phyloP scores from a whole-genome alignment of 129 eudicot species.

The Escallonia rubra region DNA sequence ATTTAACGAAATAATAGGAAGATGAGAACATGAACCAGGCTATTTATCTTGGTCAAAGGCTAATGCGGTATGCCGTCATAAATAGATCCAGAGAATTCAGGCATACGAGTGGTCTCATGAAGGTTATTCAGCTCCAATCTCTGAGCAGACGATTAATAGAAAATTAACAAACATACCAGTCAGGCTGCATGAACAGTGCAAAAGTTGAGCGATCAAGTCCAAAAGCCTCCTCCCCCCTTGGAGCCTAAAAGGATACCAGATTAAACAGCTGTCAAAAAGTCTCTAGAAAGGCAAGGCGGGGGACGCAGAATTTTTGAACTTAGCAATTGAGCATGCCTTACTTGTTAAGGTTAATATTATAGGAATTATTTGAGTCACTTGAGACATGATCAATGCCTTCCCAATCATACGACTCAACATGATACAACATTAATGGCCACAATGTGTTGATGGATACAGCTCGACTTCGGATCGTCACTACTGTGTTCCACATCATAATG shows the following conservation, averaged over 20 bases:
- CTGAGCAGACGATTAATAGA: no score
- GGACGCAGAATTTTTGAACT: not conserved
- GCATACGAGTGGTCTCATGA: no score
- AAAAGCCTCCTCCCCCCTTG: slow-evolving; percentile 55
- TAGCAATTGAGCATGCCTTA: not conserved
- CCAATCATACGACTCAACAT: not conserved
- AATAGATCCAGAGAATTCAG: no score
- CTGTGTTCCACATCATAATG: no score
- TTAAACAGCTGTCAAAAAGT: not conserved
- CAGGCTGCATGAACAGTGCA: slow-evolving; percentile 96
- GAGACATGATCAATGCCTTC: not conserved
- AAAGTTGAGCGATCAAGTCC: slow-evolving; percentile 85
- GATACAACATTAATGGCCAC: not conserved
- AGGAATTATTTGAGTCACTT: not conserved
- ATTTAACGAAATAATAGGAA: not conserved
- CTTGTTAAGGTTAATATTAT: not conserved
- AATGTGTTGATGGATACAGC: not conserved
- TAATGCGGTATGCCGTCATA: not conserved
- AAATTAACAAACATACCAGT: slow-evolving; percentile 47
- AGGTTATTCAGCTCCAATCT: no score
- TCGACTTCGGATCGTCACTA: not conserved
- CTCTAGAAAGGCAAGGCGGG: not conserved
- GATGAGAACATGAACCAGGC: not conserved
- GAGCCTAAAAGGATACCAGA: slow-evolving; percentile 50
- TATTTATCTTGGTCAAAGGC: not conserved